phyloP scores from a whole-genome alignment of 2,329 filamentous ascomycete genomes.

The Trichoderma sp. region DNA sequence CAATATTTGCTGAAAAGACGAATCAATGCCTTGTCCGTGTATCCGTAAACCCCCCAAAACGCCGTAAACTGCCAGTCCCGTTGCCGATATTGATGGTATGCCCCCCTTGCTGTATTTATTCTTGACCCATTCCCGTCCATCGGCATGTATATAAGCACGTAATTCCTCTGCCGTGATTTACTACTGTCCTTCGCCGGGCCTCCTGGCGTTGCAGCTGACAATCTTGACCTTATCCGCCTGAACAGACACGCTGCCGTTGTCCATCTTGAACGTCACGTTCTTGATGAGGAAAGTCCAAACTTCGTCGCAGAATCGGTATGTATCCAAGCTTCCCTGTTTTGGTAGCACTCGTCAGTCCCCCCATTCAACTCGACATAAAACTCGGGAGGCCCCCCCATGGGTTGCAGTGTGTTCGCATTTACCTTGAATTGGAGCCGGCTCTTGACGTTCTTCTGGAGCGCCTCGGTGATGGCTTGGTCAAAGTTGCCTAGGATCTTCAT shows the following conservation, averaged over 20 bases:
- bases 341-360: background rate
- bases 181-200: conserved; percentile 41
- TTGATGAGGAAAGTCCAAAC: conserved; percentile 99
- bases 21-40: background rate
- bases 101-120: background rate
- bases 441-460: conserved; percentile 89
- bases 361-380: background rate
- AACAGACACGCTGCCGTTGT: conserved; percentile 69
- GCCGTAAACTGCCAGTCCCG: conserved; percentile 14
- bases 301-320: conserved; percentile 98
- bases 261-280: conserved; percentile 98
- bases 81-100: background rate
- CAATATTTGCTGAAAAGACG: background rate
- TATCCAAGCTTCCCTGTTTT: conserved; percentile 84
- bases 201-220: conserved; percentile 93
- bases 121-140: background rate
- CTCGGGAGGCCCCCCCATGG: background rate
- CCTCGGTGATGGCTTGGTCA: conserved; percentile 87
- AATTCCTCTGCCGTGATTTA: background rate
- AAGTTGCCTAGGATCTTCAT: conserved; percentile 98
- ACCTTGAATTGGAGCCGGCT: conserved; percentile 94
- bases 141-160: background rate
- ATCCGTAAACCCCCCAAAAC: conserved; percentile 18
- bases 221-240: conserved; percentile 95
- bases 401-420: conserved; percentile 25